Base-by-base conservation (phyloP, 306 rosid genomes). In the Trifolium fragiferum region DNA sequence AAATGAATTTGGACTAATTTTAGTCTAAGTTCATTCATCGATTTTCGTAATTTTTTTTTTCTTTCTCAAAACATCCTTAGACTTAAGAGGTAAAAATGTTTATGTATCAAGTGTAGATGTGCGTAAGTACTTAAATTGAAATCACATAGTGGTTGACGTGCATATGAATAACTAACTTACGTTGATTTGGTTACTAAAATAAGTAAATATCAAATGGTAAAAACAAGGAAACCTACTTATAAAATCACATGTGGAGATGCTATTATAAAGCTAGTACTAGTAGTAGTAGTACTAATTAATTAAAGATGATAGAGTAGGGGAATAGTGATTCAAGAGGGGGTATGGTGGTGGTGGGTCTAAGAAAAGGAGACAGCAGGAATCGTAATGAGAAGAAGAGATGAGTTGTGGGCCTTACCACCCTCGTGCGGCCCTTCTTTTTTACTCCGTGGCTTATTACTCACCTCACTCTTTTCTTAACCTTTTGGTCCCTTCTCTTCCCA, bases 351-450 rank as follows among this genome's bases (percentile, higher is more conserved):
- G 68, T 70, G 78, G 83, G 83, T 27, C 47, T 50, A 21, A 30
- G 5, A 71, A 71, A 20, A 12, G 76, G 72, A 18, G 89, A 88
- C 92, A 86, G 81, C 87, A 43, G 80, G 92, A 88, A 84, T 88
- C 90, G 53, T 76, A 78, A 59, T 68, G 66, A 71, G 82, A 73
- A 72, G 76, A 74, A 59, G 58, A 70, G 68, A 30, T 62, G 82
- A 71, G 70, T n/a, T 60, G 66, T 60, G 40, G 63, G 63, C 35
- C 35, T 23, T 57, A 16, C 23, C 13, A 7, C 23, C 60, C 63
- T 57, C 35, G 35, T 25, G 35, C 16, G 63, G 16, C 63, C 18
- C 35, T 57, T 57, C 37, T 57, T 7, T 49, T 16, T n/a, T 20
- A 49, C n/a, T 23, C 3, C 63, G 33, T 57, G 63, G 4, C 33